These are phyloP conservation scores for Scopulariopsis brevicaulis DNA, from an alignment of 2,329 filamentous ascomycete species.

Conservation along the genomic window DNA sequence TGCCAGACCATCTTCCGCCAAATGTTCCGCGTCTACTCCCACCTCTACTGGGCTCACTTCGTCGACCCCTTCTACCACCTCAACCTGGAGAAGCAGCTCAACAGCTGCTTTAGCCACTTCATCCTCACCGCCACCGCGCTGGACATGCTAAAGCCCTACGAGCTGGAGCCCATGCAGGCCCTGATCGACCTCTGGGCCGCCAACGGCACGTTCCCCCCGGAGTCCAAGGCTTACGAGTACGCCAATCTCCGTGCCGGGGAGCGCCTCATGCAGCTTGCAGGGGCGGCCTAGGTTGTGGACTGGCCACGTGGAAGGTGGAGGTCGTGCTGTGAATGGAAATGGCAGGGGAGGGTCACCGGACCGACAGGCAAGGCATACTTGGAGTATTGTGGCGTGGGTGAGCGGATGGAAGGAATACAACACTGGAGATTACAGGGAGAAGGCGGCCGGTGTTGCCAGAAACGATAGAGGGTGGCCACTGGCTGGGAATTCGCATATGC, in stretches of 20 bases:
- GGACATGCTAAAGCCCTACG: constrained; percentile 76
- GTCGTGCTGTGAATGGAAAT: neutral
- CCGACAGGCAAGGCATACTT: neutral
- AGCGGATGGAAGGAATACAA: neutral
- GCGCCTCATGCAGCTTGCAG: constrained; percentile 38
- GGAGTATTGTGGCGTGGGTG: neutral
- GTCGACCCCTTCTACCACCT: constrained; percentile 74
- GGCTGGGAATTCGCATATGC: neutral
- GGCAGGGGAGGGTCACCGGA: neutral
- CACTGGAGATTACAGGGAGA: neutral
- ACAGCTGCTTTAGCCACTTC: constrained; percentile 82
- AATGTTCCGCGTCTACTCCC: constrained; percentile 97
- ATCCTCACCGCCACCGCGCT: constrained; percentile 69
- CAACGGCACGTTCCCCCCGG: constrained; percentile 75
- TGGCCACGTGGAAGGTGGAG: neutral
- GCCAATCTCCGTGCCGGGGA: constrained; percentile 51
- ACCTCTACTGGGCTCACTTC: constrained; percentile 96
- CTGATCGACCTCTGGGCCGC: constrained; percentile 85
- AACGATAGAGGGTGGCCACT: neutral
- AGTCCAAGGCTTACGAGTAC: constrained; percentile 56
- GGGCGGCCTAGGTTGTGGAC: neutral
- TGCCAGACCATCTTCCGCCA: constrained; percentile 93
- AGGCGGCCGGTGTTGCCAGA: neutral
- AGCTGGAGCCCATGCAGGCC: constrained; percentile 92
- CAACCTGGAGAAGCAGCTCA: constrained; percentile 69